Evolutionary conservation across 805 yeast genomes (phyloP), one percentile per base, ranked within the genome.

Genomic region (Candida germanica): DNA sequence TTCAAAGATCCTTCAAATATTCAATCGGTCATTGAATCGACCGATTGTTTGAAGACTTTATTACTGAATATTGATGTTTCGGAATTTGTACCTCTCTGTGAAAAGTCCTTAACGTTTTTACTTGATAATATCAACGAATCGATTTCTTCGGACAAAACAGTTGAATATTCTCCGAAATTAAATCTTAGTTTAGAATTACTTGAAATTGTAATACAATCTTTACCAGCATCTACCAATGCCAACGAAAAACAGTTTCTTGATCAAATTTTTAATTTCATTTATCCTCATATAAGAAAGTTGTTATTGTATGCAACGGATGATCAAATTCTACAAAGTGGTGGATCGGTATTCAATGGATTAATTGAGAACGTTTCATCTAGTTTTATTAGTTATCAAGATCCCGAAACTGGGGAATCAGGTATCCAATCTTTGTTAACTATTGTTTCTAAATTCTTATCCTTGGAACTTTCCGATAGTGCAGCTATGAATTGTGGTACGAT

Each of bases 401-500:
- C 61, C 1, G 47, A 56, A 3, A 59, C 66, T 5, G 53, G 48
- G 10, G 56, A 62, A 30, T 47, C 72, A 1, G 87, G 86, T 0
- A 58, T 75, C 35, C 70, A 78, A 12, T 62, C 71, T 2, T 66
- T 86, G n/a, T 61, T 93, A 12, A 67, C 71, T 21, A 75, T 83
- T 10, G 79, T 83, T 2, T 75, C 85, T 3, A 79, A 79, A 49
- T 75, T 87, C 35, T 68, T 91, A 21, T 76, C 84, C 1, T 86
- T 95, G 1, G 68, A 69, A 6, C 65, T 85, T 38, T 73, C 83
- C 11, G 97, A 88, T 47, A 75, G 83, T 29, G 96, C 95, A 0
- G 89, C 94, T 1, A 69, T 80, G 59, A 82, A 84, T 39, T 75
- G 86, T 29, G 97, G 91, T 9, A 63, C 71, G 6, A 72, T 85